phyloP scores from a whole-genome alignment of 2,329 filamentous ascomycete species.

The Beauveria pseudobassiana region DNA sequence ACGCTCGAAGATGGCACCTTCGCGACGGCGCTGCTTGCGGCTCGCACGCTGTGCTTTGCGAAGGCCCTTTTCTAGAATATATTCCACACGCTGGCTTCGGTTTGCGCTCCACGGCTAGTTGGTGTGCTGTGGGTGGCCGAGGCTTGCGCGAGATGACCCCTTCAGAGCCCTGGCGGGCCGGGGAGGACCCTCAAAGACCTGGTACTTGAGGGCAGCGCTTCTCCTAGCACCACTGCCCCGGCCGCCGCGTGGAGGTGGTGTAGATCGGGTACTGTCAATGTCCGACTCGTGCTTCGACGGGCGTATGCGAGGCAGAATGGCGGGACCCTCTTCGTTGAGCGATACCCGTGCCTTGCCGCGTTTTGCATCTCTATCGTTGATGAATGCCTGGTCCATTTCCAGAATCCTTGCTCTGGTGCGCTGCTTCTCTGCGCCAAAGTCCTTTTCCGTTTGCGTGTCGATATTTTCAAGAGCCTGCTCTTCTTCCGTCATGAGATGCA shows the following conservation, averaged over 20 bases:
- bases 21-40: constrained; percentile 52
- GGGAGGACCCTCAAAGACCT: constrained; percentile 54
- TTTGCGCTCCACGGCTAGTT: constrained; percentile 77
- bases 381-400: constrained; percentile 64
- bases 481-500: constrained; percentile 58
- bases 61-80: constrained; percentile 70
- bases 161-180: constrained; percentile 47
- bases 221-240: constrained; percentile 25
- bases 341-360: constrained; percentile 37
- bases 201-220: constrained; percentile 48
- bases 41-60: constrained; percentile 57
- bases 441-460: constrained; percentile 61
- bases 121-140: constrained; percentile 71
- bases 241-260: constrained; percentile 30
- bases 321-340: constrained; percentile 45
- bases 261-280: constrained; percentile 37
- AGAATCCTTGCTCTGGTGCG: constrained; percentile 68
- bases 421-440: constrained; percentile 66
- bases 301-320: constrained; percentile 54
- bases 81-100: constrained; percentile 70
- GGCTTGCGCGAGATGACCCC: constrained; percentile 54
- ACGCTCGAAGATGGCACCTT: constrained; percentile 62
- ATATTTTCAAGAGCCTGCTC: constrained; percentile 65
- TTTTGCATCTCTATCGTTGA: constrained; percentile 54
- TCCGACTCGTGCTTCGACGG: constrained; percentile 53